These are phyloP conservation scores for Oryza punctata DNA, from an alignment of 176 grass and related monocot genomes.

Conservation along the genomic window DNA sequence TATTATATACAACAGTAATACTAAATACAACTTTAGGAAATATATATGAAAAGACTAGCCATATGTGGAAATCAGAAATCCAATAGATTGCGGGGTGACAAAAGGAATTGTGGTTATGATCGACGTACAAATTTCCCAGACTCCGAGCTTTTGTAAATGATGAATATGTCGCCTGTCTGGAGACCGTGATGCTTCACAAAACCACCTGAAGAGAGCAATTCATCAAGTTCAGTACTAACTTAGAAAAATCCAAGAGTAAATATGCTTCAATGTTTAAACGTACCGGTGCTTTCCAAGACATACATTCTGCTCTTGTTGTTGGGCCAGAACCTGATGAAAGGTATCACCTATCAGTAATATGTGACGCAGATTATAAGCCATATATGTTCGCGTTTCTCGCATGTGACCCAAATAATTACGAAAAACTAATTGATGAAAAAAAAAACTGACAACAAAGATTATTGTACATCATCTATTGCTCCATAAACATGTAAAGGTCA, in stretches of 20 bases:
- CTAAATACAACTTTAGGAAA: not conserved
- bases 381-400: not conserved
- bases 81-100: not conserved
- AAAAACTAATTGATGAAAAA: not conserved
- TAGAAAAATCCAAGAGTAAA: not conserved
- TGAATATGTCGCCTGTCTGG: conserved; percentile 50
- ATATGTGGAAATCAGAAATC: not conserved
- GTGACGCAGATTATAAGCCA: not conserved
- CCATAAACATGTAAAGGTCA: not conserved
- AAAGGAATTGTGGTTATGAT: not conserved
- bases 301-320: conserved; percentile 96
- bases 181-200: conserved; percentile 66
- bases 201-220: conserved; percentile 51
- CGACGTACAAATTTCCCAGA: conserved; percentile 58
- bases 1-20: not conserved
- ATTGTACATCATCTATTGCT: not conserved
- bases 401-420: not conserved
- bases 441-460: not conserved
- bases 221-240: not conserved
- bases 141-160: conserved; percentile 56
- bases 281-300: conserved; percentile 74
- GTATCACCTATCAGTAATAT: conserved; percentile 24
- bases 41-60: not conserved
- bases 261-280: not conserved
- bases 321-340: conserved; percentile 84